These are phyloP conservation scores for Kodamaea sp. DNA, from an alignment of 1,139 yeast genomes.

Conservation along the genomic window DNA sequence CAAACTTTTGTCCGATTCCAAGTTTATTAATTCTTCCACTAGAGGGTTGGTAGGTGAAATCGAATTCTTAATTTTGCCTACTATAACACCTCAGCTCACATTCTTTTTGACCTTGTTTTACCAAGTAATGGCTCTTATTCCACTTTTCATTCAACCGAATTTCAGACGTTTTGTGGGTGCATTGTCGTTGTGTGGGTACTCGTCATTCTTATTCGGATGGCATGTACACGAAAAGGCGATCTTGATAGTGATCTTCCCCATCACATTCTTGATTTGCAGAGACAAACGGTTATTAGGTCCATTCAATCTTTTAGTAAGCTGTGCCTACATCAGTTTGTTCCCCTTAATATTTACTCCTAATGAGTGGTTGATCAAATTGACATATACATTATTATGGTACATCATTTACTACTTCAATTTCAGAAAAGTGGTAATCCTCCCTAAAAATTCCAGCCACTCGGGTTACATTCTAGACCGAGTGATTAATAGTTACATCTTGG, in stretches of 20 bases:
- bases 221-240: slow-evolving; percentile 98
- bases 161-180: slow-evolving; percentile 81
- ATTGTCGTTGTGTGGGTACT: slow-evolving; percentile 84
- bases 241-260: slow-evolving; percentile 84
- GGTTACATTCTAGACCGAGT: slow-evolving; percentile 69
- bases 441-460: slow-evolving; percentile 46
- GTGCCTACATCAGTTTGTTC: slow-evolving; percentile 86
- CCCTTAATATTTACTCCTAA: slow-evolving; percentile 83
- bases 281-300: slow-evolving; percentile 75
- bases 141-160: slow-evolving; percentile 73
- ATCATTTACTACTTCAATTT: slow-evolving; percentile 73
- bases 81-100: slow-evolving; percentile 74
- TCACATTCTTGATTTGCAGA: slow-evolving; percentile 70
- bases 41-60: slow-evolving; percentile 93
- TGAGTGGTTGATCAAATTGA: slow-evolving; percentile 73
- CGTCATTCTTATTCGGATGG: slow-evolving; percentile 96
- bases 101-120: slow-evolving; percentile 78
- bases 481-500: slow-evolving; percentile 65
- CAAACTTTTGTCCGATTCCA: slow-evolving; percentile 23
- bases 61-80: slow-evolving; percentile 76
- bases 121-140: slow-evolving; percentile 75
- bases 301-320: slow-evolving; percentile 63
- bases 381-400: slow-evolving; percentile 87
- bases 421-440: slow-evolving; percentile 61
- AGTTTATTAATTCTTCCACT: slow-evolving; percentile 51